Evolutionary conservation across 1,284 basidiomycete species (phyloP).

Genomic region (Heimioporus punctisporus): DNA sequence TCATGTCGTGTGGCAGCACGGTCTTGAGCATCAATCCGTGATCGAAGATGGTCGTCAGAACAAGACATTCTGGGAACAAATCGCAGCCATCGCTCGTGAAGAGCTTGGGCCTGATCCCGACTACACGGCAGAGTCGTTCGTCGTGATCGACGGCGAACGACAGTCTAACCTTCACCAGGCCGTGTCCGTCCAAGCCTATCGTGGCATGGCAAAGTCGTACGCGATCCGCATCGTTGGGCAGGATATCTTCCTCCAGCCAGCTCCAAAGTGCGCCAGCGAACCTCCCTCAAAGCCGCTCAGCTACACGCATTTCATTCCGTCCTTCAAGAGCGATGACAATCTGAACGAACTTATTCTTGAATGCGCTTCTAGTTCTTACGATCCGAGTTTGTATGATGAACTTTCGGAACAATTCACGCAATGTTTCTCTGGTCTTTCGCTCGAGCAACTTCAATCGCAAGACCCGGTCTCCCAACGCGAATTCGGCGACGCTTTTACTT

Average conservation of each 20-base stretch:
- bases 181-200: constrained; percentile 68
- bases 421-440: constrained; percentile 54
- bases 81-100: constrained; percentile 62
- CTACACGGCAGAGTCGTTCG: constrained; percentile 51
- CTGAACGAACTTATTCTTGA: constrained; percentile 66
- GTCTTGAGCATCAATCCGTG: constrained; percentile 69
- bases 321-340: constrained; percentile 60
- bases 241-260: constrained; percentile 64
- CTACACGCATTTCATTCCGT: constrained; percentile 55
- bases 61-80: constrained; percentile 61
- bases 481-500: constrained; percentile 83
- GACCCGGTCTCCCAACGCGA: constrained; percentile 69
- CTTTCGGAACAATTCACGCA: constrained; percentile 47
- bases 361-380: constrained; percentile 68
- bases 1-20: constrained; percentile 83
- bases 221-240: constrained; percentile 74
- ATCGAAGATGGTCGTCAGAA: constrained; percentile 61
- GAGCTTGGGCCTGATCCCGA: constrained; percentile 72
- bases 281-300: constrained; percentile 53
- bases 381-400: constrained; percentile 67
- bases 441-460: constrained; percentile 68
- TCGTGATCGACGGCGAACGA: constrained; percentile 49
- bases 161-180: constrained; percentile 63
- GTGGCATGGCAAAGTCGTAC: constrained; percentile 73
- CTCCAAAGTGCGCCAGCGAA: constrained; percentile 35